These are phyloP conservation scores for Trichoderma sp. DNA, from an alignment of 2,329 filamentous ascomycete species.

Conservation along the genomic window DNA sequence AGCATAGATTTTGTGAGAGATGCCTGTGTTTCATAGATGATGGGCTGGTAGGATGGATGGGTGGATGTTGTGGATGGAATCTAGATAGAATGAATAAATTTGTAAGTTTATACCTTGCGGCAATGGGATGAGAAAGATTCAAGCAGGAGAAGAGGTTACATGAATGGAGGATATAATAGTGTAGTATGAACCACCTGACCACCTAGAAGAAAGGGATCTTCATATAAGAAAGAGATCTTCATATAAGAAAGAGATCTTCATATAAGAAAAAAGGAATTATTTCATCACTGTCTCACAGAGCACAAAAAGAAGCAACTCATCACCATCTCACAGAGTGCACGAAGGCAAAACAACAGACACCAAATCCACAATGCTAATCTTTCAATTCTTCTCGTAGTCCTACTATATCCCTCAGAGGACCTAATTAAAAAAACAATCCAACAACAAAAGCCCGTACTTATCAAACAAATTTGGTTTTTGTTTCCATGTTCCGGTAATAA, in stretches of 20 bases:
- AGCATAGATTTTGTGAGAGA: too few relatives aligned
- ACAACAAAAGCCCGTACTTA: background rate
- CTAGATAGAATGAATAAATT: background rate
- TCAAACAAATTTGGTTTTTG: background rate
- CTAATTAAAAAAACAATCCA: background rate
- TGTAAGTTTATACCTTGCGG: background rate
- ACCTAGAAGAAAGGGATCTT: too few relatives aligned
- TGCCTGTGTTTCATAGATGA: background rate
- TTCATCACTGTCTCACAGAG: too few relatives aligned
- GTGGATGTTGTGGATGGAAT: background rate
- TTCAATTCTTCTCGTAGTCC: background rate
- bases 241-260: too few relatives aligned
- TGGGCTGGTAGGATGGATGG: background rate
- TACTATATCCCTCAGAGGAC: background rate
- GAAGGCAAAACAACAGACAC: too few relatives aligned
- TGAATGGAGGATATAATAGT: background rate
- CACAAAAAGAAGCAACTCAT: too few relatives aligned
- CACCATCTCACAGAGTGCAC: too few relatives aligned
- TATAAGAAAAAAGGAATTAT: too few relatives aligned
- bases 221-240: too few relatives aligned
- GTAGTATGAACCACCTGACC: too few relatives aligned
- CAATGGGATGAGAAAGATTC: too few relatives aligned
- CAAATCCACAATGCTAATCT: background rate
- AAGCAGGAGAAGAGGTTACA: too few relatives aligned
- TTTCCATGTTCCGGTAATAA: background rate